Conservation (phyloP, 306 rosid species). For the Gleditsia sinensis region DNA sequence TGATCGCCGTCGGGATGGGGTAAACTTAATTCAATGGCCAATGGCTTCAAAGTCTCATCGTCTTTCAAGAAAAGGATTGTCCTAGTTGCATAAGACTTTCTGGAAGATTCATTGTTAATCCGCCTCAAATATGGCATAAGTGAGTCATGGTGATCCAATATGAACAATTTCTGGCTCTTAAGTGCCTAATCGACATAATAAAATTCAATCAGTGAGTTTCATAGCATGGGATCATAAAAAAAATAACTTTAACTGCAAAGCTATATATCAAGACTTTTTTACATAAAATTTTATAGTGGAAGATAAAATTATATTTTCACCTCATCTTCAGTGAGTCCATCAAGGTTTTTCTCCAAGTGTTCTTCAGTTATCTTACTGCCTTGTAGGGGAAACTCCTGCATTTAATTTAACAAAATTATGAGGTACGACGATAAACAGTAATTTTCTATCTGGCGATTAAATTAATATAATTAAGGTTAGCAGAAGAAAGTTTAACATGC, state of each 20-base stretch:
- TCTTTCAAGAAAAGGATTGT: slow-evolving; percentile 25
- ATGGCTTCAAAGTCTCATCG: slow-evolving; percentile 55
- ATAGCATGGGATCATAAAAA: too few relatives aligned
- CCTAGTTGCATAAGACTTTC: slow-evolving; percentile 39
- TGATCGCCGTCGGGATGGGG: slow-evolving; percentile 48
- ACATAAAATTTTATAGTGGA: too few relatives aligned
- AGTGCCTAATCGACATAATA: background rate
- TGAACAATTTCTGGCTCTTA: background rate
- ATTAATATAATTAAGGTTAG: too few relatives aligned
- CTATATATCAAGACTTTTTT: too few relatives aligned
- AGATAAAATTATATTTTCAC: too few relatives aligned
- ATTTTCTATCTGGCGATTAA: too few relatives aligned
- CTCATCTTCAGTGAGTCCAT: background rate
- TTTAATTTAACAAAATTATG: too few relatives aligned
- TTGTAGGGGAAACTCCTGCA: too few relatives aligned
- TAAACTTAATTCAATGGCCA: slow-evolving; percentile 52
- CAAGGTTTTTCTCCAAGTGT: background rate
- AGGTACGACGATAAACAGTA: too few relatives aligned
- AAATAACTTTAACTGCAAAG: too few relatives aligned
- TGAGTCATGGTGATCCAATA: background rate
- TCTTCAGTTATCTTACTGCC: too few relatives aligned
- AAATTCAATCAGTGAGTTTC: background rate
- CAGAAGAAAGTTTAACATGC: too few relatives aligned
- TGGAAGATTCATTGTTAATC: background rate
- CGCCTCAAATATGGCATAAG: background rate